Conservation (phyloP, 306 rosid species). For the Quercus bicolor region DNA sequence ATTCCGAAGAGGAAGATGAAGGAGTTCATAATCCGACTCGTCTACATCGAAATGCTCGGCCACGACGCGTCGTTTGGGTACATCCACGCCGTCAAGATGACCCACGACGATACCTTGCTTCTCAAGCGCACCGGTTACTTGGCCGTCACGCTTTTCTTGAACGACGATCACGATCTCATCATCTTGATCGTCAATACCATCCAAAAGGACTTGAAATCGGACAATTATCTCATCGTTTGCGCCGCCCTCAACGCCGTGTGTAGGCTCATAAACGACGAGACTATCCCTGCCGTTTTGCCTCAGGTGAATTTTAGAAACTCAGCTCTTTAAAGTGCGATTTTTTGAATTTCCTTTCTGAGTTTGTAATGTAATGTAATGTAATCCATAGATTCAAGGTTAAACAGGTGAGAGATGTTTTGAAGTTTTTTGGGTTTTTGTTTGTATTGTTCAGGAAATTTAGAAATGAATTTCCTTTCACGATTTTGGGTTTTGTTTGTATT, state of each 20-base stretch:
- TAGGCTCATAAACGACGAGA: conserved; percentile 79
- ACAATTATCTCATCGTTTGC: conserved; percentile 77
- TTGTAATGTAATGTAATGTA: too few relatives aligned
- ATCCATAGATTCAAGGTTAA: too few relatives aligned
- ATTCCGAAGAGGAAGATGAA: conserved; percentile 95
- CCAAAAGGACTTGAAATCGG: conserved; percentile 86
- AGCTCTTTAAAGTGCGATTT: too few relatives aligned
- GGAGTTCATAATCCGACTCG: conserved; percentile 84
- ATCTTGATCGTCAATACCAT: conserved; percentile 93
- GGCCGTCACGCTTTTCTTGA: conserved; percentile 85
- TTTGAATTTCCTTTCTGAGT: too few relatives aligned
- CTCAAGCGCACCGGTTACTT: conserved; percentile 91
- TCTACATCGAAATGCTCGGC: conserved; percentile 93
- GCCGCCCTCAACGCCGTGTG: conserved; percentile 89
- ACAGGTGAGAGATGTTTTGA: too few relatives aligned
- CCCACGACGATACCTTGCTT: conserved; percentile 68
- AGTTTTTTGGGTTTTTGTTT: too few relatives aligned
- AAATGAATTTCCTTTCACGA: too few relatives aligned
- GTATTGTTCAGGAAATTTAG: too few relatives aligned
- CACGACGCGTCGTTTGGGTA: conserved; percentile 89
- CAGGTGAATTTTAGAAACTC: conserved; percentile 32
- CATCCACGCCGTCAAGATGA: conserved; percentile 97
- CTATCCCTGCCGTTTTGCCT: conserved; percentile 90
- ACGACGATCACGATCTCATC: conserved; percentile 81
- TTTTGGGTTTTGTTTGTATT: too few relatives aligned